Evolutionary conservation across 176 grass and related monocot genomes (phyloP).

Genomic region (Zoysia japonica): DNA sequence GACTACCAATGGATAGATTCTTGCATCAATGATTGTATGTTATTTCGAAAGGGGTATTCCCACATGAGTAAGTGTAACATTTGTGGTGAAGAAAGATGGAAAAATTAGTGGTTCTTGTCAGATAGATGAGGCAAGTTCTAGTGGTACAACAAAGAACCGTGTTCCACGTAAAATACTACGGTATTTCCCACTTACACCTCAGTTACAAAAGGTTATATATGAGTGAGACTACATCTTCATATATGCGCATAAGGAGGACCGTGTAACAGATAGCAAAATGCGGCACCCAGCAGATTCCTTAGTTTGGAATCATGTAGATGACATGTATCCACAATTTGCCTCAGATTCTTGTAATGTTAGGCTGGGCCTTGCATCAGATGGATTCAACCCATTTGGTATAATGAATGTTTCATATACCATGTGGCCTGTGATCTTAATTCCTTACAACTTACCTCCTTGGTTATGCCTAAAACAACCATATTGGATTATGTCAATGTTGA

Average conservation of each 20-base stretch:
- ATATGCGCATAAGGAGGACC: not conserved
- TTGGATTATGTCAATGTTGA: too few species aligned
- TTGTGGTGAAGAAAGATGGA: not conserved
- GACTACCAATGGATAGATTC: not conserved
- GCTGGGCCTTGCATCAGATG: not conserved
- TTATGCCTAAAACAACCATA: not conserved
- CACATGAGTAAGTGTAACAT: not conserved
- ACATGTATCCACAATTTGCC: too few species aligned
- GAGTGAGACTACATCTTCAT: not conserved
- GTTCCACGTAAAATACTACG: not conserved
- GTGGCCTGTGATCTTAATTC: not conserved
- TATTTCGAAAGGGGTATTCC: too few species aligned
- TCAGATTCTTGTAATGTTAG: too few species aligned
- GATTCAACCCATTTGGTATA: slow-evolving; percentile 1
- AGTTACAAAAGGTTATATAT: too few species aligned
- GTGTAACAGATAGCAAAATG: not conserved
- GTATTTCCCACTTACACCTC: too few species aligned
- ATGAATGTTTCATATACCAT: not conserved
- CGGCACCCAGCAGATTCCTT: not conserved
- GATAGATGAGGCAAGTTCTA: not conserved
- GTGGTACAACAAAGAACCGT: not conserved
- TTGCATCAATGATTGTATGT: too few species aligned
- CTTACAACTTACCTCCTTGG: slow-evolving; percentile 9
- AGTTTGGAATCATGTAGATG: too few species aligned
- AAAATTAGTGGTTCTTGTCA: not conserved